A percentile compares a stretch with the other conserved stretches of the same genome.
Conservation (phyloP, 1,284 basidiomycete genomes). For the Ceratobasidium sp. region DNA sequence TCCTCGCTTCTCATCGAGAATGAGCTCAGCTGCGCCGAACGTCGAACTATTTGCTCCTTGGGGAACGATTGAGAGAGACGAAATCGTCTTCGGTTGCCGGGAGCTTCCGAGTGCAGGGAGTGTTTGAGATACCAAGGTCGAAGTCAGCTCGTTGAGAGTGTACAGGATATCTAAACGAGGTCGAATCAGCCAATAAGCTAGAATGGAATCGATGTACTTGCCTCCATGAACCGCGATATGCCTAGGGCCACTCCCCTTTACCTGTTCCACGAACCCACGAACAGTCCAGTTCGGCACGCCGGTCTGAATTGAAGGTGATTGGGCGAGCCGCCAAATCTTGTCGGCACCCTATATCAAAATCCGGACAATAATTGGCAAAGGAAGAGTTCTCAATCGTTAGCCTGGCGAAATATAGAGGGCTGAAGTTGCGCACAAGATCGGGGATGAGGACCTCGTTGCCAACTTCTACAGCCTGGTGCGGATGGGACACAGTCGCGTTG, state of each 20-base stretch:
- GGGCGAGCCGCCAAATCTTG: conserved; percentile 45
- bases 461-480: conserved; percentile 26
- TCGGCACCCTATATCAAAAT: conserved; percentile 39
- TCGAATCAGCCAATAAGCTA: conserved; percentile 34
- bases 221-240: conserved; percentile 61
- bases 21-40: conserved; percentile 41
- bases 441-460: conserved; percentile 31
- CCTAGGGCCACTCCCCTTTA: conserved; percentile 67
- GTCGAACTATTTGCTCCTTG: conserved; percentile 46
- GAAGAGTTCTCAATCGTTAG: not conserved
- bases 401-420: not conserved
- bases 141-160: conserved; percentile 69
- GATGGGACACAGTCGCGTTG: conserved; percentile 29
- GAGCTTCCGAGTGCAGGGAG: conserved; percentile 53
- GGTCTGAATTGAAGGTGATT: conserved; percentile 43
- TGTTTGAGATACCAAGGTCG: conserved; percentile 66
- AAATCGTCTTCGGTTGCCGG: conserved; percentile 47
- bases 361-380: not conserved
- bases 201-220: conserved; percentile 1
- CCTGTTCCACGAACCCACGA: conserved; percentile 67
- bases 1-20: conserved; percentile 20
- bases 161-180: conserved; percentile 54
- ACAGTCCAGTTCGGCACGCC: conserved; percentile 55
- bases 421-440: conserved; percentile 19
- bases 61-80: conserved; percentile 64